These are phyloP conservation scores for Beauveria scarabaeidicola DNA, from an alignment of 2,329 filamentous ascomycete species.

Conservation along the genomic window DNA sequence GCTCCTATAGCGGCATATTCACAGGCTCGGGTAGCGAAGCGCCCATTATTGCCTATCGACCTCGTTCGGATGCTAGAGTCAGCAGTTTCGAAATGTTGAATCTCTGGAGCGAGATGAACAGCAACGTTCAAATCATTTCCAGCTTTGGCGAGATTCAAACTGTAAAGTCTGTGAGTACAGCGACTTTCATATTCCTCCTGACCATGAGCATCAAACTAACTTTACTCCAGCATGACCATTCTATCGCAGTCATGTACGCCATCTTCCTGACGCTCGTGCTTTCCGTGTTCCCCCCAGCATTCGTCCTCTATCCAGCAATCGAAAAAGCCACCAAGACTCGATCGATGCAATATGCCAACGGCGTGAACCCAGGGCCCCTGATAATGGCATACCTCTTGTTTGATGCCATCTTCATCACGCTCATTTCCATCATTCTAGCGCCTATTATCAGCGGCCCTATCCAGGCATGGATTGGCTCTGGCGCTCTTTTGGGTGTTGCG, in stretches of 20 bases:
- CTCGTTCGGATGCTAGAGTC: not conserved
- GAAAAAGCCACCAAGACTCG: slow-evolving; percentile 69
- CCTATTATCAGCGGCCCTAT: slow-evolving; percentile 24
- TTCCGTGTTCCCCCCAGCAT: slow-evolving; percentile 55
- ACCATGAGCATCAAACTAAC: not conserved
- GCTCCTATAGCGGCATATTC: not conserved
- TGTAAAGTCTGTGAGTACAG: not conserved
- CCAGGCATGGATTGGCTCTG: slow-evolving; percentile 52
- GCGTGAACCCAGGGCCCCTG: slow-evolving; percentile 64
- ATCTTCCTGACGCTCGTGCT: slow-evolving; percentile 65
- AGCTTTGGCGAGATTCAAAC: not conserved
- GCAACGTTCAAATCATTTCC: not conserved
- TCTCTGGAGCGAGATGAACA: slow-evolving; percentile 4
- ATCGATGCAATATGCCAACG: slow-evolving; percentile 78
- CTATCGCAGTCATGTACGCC: slow-evolving; percentile 34
- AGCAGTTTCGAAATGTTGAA: not conserved
- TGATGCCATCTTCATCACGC: slow-evolving; percentile 64
- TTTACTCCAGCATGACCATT: slow-evolving; percentile 13
- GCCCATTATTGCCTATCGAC: not conserved
- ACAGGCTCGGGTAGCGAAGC: not conserved
- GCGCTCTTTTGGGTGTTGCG: slow-evolving; percentile 67
- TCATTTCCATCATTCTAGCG: slow-evolving; percentile 47
- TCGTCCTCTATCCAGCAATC: slow-evolving; percentile 71
- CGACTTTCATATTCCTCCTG: no score
- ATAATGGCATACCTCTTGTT: slow-evolving; percentile 74